phyloP scores from a whole-genome alignment of 257 asterid genomes.

The Penstemon eatonii region DNA sequence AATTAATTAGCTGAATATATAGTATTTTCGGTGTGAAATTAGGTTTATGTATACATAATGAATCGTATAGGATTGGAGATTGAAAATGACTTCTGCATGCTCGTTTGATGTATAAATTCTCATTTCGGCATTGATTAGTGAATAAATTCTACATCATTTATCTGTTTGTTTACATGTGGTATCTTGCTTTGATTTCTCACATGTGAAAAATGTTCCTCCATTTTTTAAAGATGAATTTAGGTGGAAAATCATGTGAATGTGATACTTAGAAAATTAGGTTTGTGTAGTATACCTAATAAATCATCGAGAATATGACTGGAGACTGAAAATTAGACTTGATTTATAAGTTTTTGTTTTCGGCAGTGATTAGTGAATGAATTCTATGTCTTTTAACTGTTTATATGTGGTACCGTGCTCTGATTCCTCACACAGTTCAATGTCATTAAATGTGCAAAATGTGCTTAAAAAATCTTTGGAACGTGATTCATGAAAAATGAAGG shows the following conservation, averaged over 20 bases:
- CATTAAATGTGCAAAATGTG: too few species aligned
- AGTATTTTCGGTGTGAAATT: background rate
- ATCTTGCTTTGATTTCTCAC: too few species aligned
- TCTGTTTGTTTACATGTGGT: too few species aligned
- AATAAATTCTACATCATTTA: too few species aligned
- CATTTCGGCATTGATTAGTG: too few species aligned
- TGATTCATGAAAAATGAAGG: background rate
- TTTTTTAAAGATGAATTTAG: too few species aligned
- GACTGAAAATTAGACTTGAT: constrained; percentile 8
- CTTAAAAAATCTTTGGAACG: too few species aligned
- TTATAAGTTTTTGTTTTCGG: background rate
- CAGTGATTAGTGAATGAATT: constrained; percentile 13
- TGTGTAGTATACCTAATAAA: background rate
- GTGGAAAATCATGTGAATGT: too few species aligned
- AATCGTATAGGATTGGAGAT: background rate
- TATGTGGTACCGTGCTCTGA: background rate
- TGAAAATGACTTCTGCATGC: background rate
- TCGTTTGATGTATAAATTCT: too few species aligned
- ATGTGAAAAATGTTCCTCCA: too few species aligned
- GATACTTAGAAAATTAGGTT: background rate
- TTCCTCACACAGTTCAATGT: too few species aligned
- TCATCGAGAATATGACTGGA: background rate
- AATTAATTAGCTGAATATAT: background rate
- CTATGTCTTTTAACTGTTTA: background rate
- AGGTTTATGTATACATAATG: background rate